Percentiles rank a stretch among this genome's conserved stretches.
These are phyloP conservation scores for Naganishia sp. DNA, from an alignment of 1,284 basidiomycete genomes.

Conservation along the genomic window DNA sequence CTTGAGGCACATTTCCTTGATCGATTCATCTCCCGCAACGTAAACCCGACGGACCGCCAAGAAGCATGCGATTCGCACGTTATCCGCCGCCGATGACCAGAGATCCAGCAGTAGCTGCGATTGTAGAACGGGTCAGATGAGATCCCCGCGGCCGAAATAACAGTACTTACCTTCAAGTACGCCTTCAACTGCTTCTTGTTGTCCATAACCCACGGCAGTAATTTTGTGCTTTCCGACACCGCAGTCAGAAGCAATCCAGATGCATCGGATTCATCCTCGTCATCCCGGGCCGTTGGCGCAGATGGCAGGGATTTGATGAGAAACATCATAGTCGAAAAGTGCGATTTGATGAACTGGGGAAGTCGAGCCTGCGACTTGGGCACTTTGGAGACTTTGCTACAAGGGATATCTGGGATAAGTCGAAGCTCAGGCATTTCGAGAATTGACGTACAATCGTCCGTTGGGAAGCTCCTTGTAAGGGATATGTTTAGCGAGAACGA, in stretches of 20 bases:
- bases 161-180: conserved; percentile 71
- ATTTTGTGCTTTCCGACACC: conserved; percentile 76
- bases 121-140: not conserved
- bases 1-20: conserved; percentile 84
- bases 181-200: conserved; percentile 79
- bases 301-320: conserved; percentile 74
- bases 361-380: conserved; percentile 71
- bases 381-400: conserved; percentile 45
- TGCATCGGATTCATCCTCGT: conserved; percentile 45
- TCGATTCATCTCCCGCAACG: conserved; percentile 73
- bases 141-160: not conserved
- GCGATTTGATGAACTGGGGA: conserved; percentile 86
- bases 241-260: conserved; percentile 64
- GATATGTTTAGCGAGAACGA: conserved; percentile 82
- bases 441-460: conserved; percentile 73
- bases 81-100: conserved; percentile 81
- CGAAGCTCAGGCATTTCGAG: not conserved
- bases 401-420: not conserved
- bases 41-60: conserved; percentile 81
- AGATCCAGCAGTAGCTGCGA: conserved; percentile 72
- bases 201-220: conserved; percentile 79
- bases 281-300: conserved; percentile 48
- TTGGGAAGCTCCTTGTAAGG: conserved; percentile 79
- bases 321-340: conserved; percentile 81
- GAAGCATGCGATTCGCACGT: conserved; percentile 82